A percentile compares a stretch with the other conserved stretches of the same genome.
These are phyloP conservation scores for Dalbergia oliveri DNA, from an alignment of 306 rosid genomes.

Conservation along the genomic window DNA sequence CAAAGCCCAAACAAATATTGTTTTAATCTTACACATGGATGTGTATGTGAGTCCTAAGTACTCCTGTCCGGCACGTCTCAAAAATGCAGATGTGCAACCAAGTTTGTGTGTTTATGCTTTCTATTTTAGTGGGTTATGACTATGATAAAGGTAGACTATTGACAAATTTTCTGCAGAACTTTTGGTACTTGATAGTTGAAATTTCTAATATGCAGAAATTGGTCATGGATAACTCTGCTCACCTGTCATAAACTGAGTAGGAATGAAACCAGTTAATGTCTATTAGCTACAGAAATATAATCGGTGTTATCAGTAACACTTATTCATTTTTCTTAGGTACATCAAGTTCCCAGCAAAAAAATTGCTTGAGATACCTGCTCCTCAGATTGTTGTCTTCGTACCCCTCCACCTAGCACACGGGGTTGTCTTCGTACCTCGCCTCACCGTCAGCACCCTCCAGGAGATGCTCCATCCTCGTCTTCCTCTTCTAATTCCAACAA, in stretches of 20 bases:
- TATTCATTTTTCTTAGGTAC: constrained; percentile 56
- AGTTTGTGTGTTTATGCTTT: too few species aligned
- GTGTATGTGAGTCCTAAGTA: too few species aligned
- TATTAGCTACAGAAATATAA: constrained; percentile 12
- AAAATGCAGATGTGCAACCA: too few species aligned
- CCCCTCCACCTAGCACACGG: too few species aligned
- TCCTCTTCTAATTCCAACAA: too few species aligned
- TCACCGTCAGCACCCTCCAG: too few species aligned
- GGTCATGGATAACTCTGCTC: constrained; percentile 10
- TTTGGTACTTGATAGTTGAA: constrained; percentile 13
- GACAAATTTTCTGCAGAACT: constrained; percentile 10
- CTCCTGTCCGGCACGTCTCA: too few species aligned
- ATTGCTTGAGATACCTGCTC: constrained; percentile 84
- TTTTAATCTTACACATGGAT: too few species aligned
- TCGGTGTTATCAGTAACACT: constrained; percentile 21
- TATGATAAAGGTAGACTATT: not conserved
- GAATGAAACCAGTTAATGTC: constrained; percentile 25
- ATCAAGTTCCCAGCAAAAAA: constrained; percentile 67
- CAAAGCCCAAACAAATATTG: too few species aligned
- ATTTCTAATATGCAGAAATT: constrained; percentile 29
- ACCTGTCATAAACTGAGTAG: constrained; percentile 8
- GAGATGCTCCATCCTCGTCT: too few species aligned
- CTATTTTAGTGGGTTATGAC: constrained; percentile 13
- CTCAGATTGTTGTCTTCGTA: constrained; percentile 79
- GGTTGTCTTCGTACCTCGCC: too few species aligned